Conservation (phyloP, 108 stramenopile genomes). For the Fistulifera pelliculosa region DNA sequence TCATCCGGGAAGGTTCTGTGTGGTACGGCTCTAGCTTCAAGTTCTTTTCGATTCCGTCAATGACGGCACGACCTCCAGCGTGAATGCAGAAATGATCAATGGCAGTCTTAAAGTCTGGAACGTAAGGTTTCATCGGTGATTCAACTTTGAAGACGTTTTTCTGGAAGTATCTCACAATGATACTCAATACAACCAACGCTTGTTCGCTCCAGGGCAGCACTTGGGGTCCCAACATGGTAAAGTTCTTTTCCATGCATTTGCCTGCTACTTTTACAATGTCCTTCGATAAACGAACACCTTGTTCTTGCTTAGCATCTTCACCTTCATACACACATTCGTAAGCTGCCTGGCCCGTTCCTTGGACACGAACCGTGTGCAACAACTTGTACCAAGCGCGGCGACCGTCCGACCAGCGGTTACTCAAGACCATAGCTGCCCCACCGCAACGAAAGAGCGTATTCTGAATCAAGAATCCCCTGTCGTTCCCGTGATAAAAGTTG, state of each 20-base stretch:
- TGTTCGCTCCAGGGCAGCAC: constrained; percentile 93
- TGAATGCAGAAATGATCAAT: constrained; percentile 99
- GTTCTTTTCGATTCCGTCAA: constrained; percentile 97
- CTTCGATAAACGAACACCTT: constrained; percentile 91
- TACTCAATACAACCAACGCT: constrained; percentile 60
- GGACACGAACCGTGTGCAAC: constrained; percentile 91
- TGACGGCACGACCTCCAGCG: constrained; percentile 94
- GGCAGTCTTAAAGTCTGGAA: constrained; percentile 95
- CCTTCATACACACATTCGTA: constrained; percentile 91
- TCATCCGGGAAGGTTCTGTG: constrained; percentile 88
- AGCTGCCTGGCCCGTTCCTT: constrained; percentile 79
- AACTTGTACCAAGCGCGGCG: constrained; percentile 96
- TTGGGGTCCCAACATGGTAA: constrained; percentile 89
- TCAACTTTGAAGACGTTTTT: constrained; percentile 43
- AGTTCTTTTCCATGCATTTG: constrained; percentile 95
- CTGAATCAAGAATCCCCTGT: constrained; percentile 91
- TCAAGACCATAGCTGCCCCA: constrained; percentile 93
- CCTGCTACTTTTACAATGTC: constrained; percentile 97
- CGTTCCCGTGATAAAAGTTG: constrained; percentile 95
- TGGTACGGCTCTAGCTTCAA: constrained; percentile 86
- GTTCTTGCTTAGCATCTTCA: constrained; percentile 71
- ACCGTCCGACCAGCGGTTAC: constrained; percentile 91
- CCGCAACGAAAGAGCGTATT: constrained; percentile 98
- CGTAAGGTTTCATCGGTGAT: constrained; percentile 53
- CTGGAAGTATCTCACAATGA: constrained; percentile 38